Base-by-base conservation (phyloP, 2,329 filamentous ascomycete genomes). In the Pseudogymnoascus sp. region DNA sequence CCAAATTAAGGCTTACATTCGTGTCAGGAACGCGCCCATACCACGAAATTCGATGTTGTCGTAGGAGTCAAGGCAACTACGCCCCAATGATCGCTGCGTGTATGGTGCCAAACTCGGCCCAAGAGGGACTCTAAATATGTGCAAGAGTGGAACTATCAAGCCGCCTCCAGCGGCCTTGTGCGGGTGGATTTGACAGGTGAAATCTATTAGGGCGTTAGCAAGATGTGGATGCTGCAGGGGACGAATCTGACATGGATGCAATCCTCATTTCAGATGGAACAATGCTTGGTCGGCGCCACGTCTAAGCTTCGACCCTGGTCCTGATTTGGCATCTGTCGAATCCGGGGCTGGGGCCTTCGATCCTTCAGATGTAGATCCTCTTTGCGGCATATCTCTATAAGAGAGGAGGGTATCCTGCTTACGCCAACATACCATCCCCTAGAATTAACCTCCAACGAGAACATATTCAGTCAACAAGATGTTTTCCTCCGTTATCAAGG, bases 331-430 rank as follows among this genome's bases (percentile, higher is more conserved):
- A 52, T 31, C 45, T 52, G 42, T 33, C 29, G 29, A 31, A 33
- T 33, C 48, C 27, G 48, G 48, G n/a, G 48, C n/a, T 5, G 29
- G 48, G 42, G 7, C 13, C 42, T 55, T 18, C 8, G 48, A 55
- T 55, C 48, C 48, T 55, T 55, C 48, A n/a, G 9, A n/a, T 15
- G 29, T 55, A 55, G 33, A 55, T 33, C 27, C 48, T 55, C 48
- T 55, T 4, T 52, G 27, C n/a, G n/a, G 27, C 27, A 33, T 55
- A 13, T 33, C 48, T 33, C n/a, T 55, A 55, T 55, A 55, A 55
- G 48, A 55, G 48, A 33, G 5, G 27, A 13, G 27, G 10, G 48
- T 55, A 55, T 18, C 48, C 48, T 55, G n/a, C 48, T 55, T 55
- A 55, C 6, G 8, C 48, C 29, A 33, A 21, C 13, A n/a, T n/a